A percentile compares a stretch with the other conserved stretches of the same genome.
Evolutionary conservation across 2,329 filamentous ascomycete genomes (phyloP).

Genomic region (Camillea tinctor): DNA sequence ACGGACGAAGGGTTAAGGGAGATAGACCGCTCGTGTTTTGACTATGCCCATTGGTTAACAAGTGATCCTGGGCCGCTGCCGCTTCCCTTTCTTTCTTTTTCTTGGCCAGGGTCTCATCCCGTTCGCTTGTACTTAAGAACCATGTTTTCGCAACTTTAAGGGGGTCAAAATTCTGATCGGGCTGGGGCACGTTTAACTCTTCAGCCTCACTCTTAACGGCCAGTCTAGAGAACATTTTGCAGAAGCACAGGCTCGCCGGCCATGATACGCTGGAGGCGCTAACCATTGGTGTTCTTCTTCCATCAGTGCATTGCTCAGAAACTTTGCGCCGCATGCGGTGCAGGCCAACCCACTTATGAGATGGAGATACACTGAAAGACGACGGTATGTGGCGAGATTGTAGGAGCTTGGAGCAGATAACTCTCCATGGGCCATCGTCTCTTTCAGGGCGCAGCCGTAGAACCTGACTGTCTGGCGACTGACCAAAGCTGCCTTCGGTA

Average conservation of each 20-base stretch:
- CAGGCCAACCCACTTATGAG: slow-evolving; percentile 49
- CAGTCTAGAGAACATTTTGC: slow-evolving; percentile 44
- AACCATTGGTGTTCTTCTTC: slow-evolving; percentile 39
- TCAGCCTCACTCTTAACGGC: slow-evolving; percentile 40
- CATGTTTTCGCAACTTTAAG: slow-evolving; percentile 48
- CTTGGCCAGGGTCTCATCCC: slow-evolving; percentile 47
- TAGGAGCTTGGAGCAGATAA: slow-evolving; percentile 49
- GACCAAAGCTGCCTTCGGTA: slow-evolving; percentile 39
- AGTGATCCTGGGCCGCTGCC: slow-evolving; percentile 41
- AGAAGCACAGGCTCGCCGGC: slow-evolving; percentile 55
- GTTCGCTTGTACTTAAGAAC: slow-evolving; percentile 43
- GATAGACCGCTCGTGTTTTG: slow-evolving; percentile 50
- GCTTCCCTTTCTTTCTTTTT: slow-evolving; percentile 52
- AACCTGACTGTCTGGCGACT: slow-evolving; percentile 54
- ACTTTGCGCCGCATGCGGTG: slow-evolving; percentile 46
- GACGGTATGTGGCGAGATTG: slow-evolving; percentile 49
- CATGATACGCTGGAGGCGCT: slow-evolving; percentile 47
- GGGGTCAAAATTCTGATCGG: slow-evolving; percentile 48
- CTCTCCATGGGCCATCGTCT: slow-evolving; percentile 48
- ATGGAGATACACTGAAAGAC: slow-evolving; percentile 40
- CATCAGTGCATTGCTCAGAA: slow-evolving; percentile 42
- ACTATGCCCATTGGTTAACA: slow-evolving; percentile 41
- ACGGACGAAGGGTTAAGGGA: slow-evolving; percentile 49
- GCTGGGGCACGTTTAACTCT: slow-evolving; percentile 37
- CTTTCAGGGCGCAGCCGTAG: slow-evolving; percentile 41